These are phyloP conservation scores for Auxenochlorella pyrenoidosa DNA, from an alignment of 139 green algal genomes.

Conservation along the genomic window DNA sequence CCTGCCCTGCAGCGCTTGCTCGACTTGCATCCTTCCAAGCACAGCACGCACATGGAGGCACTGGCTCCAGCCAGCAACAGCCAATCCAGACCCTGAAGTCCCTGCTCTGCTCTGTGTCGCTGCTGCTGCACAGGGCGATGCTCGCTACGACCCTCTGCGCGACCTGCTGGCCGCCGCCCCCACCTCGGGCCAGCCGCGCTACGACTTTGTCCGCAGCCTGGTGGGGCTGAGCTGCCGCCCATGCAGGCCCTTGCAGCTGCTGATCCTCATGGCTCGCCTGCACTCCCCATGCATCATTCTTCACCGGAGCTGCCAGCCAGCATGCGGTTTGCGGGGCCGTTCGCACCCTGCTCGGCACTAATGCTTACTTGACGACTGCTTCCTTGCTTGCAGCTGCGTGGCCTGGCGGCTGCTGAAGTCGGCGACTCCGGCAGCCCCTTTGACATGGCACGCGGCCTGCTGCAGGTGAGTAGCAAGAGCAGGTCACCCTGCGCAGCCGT, in stretches of 20 bases:
- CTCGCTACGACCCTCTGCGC: not conserved
- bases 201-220: conserved; percentile 15
- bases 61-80: too few species aligned
- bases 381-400: not conserved
- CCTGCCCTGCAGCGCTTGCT: not conserved
- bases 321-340: too few species aligned
- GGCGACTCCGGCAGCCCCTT: not conserved
- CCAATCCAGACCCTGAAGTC: too few species aligned
- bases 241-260: too few species aligned
- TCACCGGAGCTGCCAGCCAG: too few species aligned
- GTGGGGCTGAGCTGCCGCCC: not conserved
- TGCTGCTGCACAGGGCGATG: not conserved
- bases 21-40: too few species aligned
- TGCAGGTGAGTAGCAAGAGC: not conserved
- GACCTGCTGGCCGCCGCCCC: not conserved
- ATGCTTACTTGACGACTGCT: too few species aligned
- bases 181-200: not conserved
- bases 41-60: too few species aligned
- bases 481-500: too few species aligned
- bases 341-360: too few species aligned
- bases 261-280: too few species aligned
- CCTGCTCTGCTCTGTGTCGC: not conserved
- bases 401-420: not conserved
- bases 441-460: not conserved
- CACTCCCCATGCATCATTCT: too few species aligned